Base-by-base conservation (phyloP, 2,329 filamentous ascomycete species). In the Incumbomyces lentus region DNA sequence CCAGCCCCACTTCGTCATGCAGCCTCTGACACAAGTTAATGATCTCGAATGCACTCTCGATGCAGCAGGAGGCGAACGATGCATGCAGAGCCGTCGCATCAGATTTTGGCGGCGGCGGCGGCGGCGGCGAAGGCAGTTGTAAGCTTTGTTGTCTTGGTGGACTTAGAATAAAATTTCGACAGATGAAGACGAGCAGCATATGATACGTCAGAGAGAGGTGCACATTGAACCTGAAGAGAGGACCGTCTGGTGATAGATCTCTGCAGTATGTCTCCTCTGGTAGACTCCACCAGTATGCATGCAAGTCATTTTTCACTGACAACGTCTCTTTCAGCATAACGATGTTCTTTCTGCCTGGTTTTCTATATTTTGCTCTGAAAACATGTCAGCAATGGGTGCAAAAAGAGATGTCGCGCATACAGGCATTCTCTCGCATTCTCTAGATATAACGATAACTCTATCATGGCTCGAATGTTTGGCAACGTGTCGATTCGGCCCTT, bases 161-260 rank as follows among this genome's bases (percentile, higher is more conserved):
- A 39, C 40, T 52, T 29, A 73, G 65, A 32, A 74, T 64, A 47
- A 74, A 74, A 3, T 67, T 66, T 4, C 71, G 64, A 6, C 71
- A 71, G 36, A 70, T 62, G 44, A 71, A 74, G 62, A 74, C 71
- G 41, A 68, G 68, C 11, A 71, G 59, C 32, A 73, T 61, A 49
- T 68, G 69, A 49, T 71, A 70, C 47, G 71, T 69, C 2, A 74
- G 60, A 12, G 63, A 61, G 6, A 61, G 38, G 33, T 59, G 57
- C 37, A 56, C 52, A 3, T 31, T 46, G 1, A 52, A 50, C 3
- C 58, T 58, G 7, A 49, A 26, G 10, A 51, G 38, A 16, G 7
- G 22, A 16, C 2, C 43, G 12, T 13, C 42, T 30, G 14, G 31
- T 13, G 10, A 55, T 54, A n/a, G 59, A 55, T 44, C 19, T 47